Evolutionary conservation across 1,284 basidiomycete genomes (phyloP), one percentile per base, ranked within the genome.

Genomic region (Rhodotorula sp.): DNA sequence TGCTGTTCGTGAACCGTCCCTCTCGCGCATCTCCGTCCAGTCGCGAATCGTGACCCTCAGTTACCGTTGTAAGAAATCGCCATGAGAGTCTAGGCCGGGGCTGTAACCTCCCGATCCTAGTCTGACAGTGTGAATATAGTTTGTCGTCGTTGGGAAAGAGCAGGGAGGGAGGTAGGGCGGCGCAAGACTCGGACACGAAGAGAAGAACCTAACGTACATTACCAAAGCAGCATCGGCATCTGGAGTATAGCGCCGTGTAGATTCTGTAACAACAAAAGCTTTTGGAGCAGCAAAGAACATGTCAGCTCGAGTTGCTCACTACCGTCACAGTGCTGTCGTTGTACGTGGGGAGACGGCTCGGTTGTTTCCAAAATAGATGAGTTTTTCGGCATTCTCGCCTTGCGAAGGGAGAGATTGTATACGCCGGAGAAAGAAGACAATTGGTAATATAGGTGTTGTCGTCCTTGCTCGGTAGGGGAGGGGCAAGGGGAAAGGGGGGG

Each of bases 341-440:
- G 24, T 1, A n/a, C 20, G 45, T n/a, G 44, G 26, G 30, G 24
- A 10, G 22, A n/a, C 30, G 29, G 57, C 56, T 65, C 64, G 53
- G 56, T 51, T 45, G 61, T 62, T 42, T 46, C 54, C 44, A 18
- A 18, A 33, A 26, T 12, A 30, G 22, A 33, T 29, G 14, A 10
- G 4, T 24, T 24, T n/a, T 42, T 65, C 64, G 64, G 64, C 64
- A 65, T 51, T n/a, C 64, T 15, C 14, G 30, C 62, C 62, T n/a
- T 49, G 46, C 55, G 55, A 29, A 5, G 49, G 20, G 46, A 29
- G 64, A 60, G 37, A 24, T 18, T n/a, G 37, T 42, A 42, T 60
- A 60, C 64, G 64, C 37, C 64, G 64, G 64, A 65, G 64, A 65
- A 65, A 65, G 64, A 60, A 65, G 64, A 65, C 64, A 54, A 60